Evolutionary conservation across 176 grass and related monocot genomes (phyloP).

Genomic region (Oryza nivara): DNA sequence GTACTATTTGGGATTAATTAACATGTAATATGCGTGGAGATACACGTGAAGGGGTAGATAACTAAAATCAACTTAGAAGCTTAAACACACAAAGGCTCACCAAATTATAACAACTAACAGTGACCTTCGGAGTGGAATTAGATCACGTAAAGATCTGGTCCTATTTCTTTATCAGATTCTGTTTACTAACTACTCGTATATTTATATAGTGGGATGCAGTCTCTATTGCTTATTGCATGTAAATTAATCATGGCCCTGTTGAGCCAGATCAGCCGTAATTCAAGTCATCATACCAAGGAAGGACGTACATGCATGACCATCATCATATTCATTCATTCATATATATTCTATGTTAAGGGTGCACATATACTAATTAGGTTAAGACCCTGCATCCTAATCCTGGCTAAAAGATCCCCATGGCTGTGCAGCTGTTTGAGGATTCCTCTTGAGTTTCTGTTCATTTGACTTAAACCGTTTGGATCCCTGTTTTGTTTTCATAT

Average conservation of each 20-base stretch:
- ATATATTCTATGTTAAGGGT: neutral
- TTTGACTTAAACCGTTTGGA: constrained; percentile 24
- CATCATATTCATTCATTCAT: neutral
- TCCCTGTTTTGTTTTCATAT: constrained; percentile 1
- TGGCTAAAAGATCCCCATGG: constrained; percentile 1
- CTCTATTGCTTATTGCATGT: neutral
- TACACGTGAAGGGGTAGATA: constrained; percentile 16
- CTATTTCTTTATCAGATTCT: constrained; percentile 49
- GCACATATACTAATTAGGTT: constrained; percentile 36
- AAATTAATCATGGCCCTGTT: constrained; percentile 26
- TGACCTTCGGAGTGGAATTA: constrained; percentile 41
- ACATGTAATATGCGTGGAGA: constrained; percentile 9
- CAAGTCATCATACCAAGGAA: constrained; percentile 39
- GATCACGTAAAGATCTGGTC: constrained; percentile 48
- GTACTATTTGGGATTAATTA: constrained; percentile 30
- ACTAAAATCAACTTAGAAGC: constrained; percentile 29
- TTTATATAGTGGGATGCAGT: neutral
- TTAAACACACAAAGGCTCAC: constrained; percentile 31
- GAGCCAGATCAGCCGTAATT: constrained; percentile 13
- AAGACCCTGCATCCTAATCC: constrained; percentile 10
- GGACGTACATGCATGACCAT: neutral
- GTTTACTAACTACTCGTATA: constrained; percentile 45
- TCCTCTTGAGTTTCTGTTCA: constrained; percentile 24
- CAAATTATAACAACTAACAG: constrained; percentile 46
- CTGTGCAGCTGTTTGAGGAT: constrained; percentile 32